Evolutionary conservation across 1,284 basidiomycete species (phyloP).

Genomic region (Ceratobasidium sp.): DNA sequence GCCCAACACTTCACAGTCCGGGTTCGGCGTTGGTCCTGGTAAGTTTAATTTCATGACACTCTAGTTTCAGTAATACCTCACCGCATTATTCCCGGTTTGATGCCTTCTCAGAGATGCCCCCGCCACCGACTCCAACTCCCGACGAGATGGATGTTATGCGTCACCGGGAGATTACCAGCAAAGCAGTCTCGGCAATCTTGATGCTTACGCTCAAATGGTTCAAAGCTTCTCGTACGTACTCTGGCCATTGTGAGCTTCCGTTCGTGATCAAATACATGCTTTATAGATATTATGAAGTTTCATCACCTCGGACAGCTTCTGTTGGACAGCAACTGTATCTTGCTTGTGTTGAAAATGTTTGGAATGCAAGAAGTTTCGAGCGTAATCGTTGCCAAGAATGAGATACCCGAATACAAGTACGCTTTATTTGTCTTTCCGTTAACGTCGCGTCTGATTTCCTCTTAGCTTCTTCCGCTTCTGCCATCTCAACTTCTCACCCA

Average conservation of each 20-base stretch:
- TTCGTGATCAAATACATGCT: constrained; percentile 30
- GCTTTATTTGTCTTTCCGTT: constrained; percentile 48
- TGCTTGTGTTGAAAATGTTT: constrained; percentile 98
- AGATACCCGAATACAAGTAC: constrained; percentile 87
- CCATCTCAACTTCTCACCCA: constrained; percentile 74
- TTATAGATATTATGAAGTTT: constrained; percentile 94
- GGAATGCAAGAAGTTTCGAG: constrained; percentile 91
- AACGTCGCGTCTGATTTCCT: constrained; percentile 38
- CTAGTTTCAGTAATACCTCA: no score
- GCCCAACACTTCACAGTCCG: constrained; percentile 30
- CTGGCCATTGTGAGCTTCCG: not conserved
- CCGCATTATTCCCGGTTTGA: not conserved
- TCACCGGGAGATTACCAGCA: constrained; percentile 97
- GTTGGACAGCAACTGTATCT: constrained; percentile 93
- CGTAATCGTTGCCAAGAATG: constrained; percentile 87
- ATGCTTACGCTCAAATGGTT: constrained; percentile 96
- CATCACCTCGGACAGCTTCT: constrained; percentile 95
- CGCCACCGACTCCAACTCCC: constrained; percentile 78
- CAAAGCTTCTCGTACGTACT: constrained; percentile 88
- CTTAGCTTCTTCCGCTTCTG: constrained; percentile 96
- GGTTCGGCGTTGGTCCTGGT: constrained; percentile 61
- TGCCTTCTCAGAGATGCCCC: constrained; percentile 63
- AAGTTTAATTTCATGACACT: no score
- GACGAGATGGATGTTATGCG: constrained; percentile 95
- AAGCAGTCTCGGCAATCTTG: constrained; percentile 95